These are phyloP conservation scores for Termitomyces sp. DNA, from an alignment of 768 basidiomycete genomes.

Conservation along the genomic window DNA sequence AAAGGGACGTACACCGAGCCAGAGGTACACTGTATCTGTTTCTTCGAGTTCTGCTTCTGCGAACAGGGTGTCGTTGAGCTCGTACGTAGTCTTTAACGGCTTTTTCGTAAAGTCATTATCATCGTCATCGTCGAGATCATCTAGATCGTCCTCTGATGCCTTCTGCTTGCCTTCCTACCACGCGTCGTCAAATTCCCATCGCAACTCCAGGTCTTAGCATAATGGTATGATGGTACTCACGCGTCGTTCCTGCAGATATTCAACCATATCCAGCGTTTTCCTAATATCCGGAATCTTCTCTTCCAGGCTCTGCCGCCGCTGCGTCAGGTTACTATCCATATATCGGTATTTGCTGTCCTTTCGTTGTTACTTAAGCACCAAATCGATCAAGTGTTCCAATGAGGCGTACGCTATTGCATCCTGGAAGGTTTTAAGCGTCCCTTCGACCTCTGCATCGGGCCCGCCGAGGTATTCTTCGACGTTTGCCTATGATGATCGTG, in stretches of 20 bases:
- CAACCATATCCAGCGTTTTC: slow-evolving; percentile 89
- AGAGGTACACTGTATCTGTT: slow-evolving; percentile 86
- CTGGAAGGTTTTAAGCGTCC: slow-evolving; percentile 75
- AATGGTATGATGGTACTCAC: slow-evolving; percentile 35
- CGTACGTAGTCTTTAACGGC: slow-evolving; percentile 81
- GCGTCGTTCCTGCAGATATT: slow-evolving; percentile 68
- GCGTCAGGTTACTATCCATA: slow-evolving; percentile 86
- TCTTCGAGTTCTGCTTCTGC: slow-evolving; percentile 88
- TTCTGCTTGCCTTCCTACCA: slow-evolving; percentile 59
- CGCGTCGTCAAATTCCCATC: slow-evolving; percentile 2
- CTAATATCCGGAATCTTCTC: slow-evolving; percentile 96
- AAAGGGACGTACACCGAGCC: slow-evolving; percentile 78
- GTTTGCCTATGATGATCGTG: slow-evolving; percentile 56
- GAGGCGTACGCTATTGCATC: slow-evolving; percentile 87
- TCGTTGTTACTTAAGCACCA: slow-evolving; percentile 22
- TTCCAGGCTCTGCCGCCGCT: slow-evolving; percentile 74
- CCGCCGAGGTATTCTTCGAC: slow-evolving; percentile 85
- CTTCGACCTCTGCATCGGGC: slow-evolving; percentile 73
- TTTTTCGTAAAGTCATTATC: slow-evolving; percentile 41
- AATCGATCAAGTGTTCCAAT: slow-evolving; percentile 7
- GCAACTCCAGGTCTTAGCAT: not conserved
- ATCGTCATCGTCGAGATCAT: slow-evolving; percentile 42
- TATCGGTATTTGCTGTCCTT: slow-evolving; percentile 93
- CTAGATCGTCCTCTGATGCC: slow-evolving; percentile 29
- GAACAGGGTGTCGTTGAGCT: slow-evolving; percentile 93